Base-by-base conservation (phyloP, 2,329 filamentous ascomycete genomes). In the Beauveria brongniartii region DNA sequence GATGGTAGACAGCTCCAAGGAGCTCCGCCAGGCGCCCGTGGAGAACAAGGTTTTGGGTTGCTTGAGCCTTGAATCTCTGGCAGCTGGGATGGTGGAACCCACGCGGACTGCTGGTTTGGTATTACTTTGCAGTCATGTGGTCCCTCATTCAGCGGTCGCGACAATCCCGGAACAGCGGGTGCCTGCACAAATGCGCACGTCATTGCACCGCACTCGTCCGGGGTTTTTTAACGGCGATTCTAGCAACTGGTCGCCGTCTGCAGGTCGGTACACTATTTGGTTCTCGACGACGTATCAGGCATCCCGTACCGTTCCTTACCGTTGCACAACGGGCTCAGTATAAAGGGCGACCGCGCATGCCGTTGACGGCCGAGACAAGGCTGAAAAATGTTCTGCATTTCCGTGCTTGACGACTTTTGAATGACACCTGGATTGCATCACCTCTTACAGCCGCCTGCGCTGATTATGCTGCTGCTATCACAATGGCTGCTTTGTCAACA, bases 41-140 rank as follows among this genome's bases (percentile, higher is more conserved):
- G 55, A 57, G 55, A 57, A 57, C 30, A 50, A 57, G 55, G 55
- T 57, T 57, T 50, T 37, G 22, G n/a, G 54, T 14, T 40, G 54
- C 28, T 22, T 34, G 26, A 47, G 43, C 26, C 54, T 57, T 40
- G 14, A 34, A 28, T 34, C 26, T 51, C 48, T 51, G 48, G 26
- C 48, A 37, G 41, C 43, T 24, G 40, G 52, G 52, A 34, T 53
- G 53, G 53, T 55, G 53, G 41, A 37, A 47, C 28, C 55, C 55
- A 30, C 44, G 30, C 28, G 44, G n/a, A 20, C 7, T 54, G 34
- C 51, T 48, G 12, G 30, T n/a, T 48, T 22, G 20, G 44, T 41
- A 34, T 34, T 34, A 50, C 40, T 57, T 40, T 57, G 20, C 44
- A 57, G 41, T 34, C 40, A 22, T 8, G 24, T 18, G 20, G n/a